phyloP scores from a whole-genome alignment of 148 eudicot genomes.

The Diospyros kaki region DNA sequence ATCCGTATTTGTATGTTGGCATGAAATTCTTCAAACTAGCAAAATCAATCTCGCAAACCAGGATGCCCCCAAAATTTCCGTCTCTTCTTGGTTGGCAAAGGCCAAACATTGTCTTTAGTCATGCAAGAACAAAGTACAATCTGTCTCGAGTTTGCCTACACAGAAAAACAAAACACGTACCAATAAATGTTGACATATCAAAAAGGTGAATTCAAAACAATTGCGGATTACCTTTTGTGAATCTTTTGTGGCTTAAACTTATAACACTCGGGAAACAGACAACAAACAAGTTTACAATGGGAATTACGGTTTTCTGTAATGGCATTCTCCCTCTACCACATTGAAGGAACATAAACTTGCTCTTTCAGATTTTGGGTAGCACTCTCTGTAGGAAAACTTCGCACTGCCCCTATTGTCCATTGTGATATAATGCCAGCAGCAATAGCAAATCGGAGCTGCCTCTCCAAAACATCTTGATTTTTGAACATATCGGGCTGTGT shows the following conservation, averaged over 20 bases:
- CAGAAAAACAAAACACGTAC: neutral
- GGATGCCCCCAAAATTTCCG: too few relatives aligned
- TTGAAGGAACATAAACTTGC: conserved; percentile 71
- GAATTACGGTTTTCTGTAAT: neutral
- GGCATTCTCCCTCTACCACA: conserved; percentile 49
- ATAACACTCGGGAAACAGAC: neutral
- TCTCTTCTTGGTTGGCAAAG: neutral
- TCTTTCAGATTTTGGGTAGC: conserved; percentile 82
- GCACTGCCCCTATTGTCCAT: conserved; percentile 82
- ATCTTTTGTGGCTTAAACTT: neutral
- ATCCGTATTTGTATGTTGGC: too few relatives aligned
- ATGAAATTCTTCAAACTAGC: too few relatives aligned
- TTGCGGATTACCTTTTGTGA: neutral
- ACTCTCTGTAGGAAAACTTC: conserved; percentile 78
- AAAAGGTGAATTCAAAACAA: neutral
- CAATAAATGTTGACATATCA: neutral
- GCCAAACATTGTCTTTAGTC: neutral
- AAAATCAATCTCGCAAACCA: too few relatives aligned
- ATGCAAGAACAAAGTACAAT: neutral
- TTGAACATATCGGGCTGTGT: conserved; percentile 56
- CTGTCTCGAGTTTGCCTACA: neutral
- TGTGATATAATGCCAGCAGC: conserved; percentile 87
- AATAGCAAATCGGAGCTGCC: conserved; percentile 78
- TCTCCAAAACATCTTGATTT: conserved; percentile 52
- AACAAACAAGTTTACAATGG: neutral